phyloP scores from a whole-genome alignment of 2,329 filamentous ascomycete genomes.

The Epichloe elymi region DNA sequence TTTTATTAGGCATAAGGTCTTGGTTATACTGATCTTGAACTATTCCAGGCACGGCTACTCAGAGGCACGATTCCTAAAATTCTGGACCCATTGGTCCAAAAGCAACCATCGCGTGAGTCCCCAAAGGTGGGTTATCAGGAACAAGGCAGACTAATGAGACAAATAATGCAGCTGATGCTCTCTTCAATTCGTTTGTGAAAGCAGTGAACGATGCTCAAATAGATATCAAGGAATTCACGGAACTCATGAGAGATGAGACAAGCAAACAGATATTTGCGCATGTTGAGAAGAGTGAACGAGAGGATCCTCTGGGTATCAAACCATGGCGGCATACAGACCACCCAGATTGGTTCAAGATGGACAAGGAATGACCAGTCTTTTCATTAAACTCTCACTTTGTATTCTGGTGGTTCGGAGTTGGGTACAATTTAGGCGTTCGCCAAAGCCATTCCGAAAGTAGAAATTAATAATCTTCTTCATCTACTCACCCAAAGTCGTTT shows the following conservation, averaged over 20 bases:
- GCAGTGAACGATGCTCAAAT: conserved; percentile 32
- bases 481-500: background rate
- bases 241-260: conserved; percentile 32
- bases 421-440: background rate
- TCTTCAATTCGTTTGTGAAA: conserved; percentile 34
- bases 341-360: conserved; percentile 40
- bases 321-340: conserved; percentile 46
- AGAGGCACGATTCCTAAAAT: conserved; percentile 25
- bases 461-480: background rate
- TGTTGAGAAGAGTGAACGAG: conserved; percentile 37
- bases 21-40: conserved; percentile 8
- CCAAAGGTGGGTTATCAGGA: background rate
- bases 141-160: conserved; percentile 2
- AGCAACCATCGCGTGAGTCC: conserved; percentile 37
- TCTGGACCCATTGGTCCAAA: conserved; percentile 34
- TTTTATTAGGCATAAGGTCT: background rate
- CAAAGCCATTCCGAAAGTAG: background rate
- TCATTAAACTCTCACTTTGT: background rate
- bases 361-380: conserved; percentile 12
- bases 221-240: conserved; percentile 39
- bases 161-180: conserved; percentile 30
- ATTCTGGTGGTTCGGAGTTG: background rate
- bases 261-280: conserved; percentile 37
- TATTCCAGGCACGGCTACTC: conserved; percentile 19
- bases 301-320: conserved; percentile 42